Evolutionary conservation across 805 yeast genomes (phyloP).

Genomic region (Debaryomyces prosopidis): DNA sequence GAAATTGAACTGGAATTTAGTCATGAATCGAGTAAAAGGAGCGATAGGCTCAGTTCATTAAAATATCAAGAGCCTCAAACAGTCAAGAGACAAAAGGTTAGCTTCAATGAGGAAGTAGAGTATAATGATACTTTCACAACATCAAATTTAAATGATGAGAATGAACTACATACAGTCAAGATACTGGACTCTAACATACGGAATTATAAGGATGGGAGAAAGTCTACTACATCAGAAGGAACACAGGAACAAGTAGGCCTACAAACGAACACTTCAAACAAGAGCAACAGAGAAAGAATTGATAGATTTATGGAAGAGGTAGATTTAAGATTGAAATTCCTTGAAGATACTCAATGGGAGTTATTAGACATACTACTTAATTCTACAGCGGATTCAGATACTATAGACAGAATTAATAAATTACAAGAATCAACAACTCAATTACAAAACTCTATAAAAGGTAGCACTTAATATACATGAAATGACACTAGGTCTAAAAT

Average conservation of each 20-base stretch:
- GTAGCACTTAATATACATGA: background rate
- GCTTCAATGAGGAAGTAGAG: constrained; percentile 9
- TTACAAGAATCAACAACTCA: background rate
- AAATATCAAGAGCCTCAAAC: background rate
- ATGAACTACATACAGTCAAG: background rate
- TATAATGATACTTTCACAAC: constrained; percentile 4
- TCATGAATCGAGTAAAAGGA: constrained; percentile 22
- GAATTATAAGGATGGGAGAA: background rate
- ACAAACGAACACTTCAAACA: background rate
- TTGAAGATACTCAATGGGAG: background rate
- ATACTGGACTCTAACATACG: background rate
- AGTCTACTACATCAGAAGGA: background rate
- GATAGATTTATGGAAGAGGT: background rate
- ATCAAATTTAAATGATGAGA: background rate
- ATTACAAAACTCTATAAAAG: background rate
- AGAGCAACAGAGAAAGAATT: background rate
- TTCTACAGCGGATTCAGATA: background rate
- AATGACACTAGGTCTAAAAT: constrained; percentile 16
- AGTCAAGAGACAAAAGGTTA: constrained; percentile 4
- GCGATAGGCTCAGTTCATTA: background rate
- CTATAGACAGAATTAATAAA: background rate
- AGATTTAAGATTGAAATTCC: background rate
- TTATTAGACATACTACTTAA: background rate
- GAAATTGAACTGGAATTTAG: constrained; percentile 23
- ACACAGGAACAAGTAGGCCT: background rate